These are phyloP conservation scores for Fabrea salina DNA, from an alignment of 169 alveolate species.

Conservation along the genomic window DNA sequence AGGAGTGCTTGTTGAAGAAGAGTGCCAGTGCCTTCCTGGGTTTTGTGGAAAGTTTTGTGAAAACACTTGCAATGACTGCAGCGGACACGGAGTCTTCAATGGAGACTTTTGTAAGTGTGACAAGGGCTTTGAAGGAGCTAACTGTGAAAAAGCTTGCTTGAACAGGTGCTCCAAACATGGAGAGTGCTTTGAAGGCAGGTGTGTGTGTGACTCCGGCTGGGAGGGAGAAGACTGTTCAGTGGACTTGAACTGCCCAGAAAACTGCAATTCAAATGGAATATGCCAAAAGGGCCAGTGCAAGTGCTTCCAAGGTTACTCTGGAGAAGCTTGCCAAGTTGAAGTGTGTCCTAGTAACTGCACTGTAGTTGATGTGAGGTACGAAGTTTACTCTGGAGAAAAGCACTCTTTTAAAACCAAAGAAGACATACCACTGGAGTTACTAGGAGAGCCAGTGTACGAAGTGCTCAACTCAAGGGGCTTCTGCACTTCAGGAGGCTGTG, in stretches of 20 bases:
- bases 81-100: conserved; percentile 6
- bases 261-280: background rate
- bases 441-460: background rate
- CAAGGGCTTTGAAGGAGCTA: background rate
- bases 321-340: background rate
- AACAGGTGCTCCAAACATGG: conserved; percentile 3
- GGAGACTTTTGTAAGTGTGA: conserved; percentile 10
- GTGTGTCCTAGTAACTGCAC: conserved; percentile 19
- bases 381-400: background rate
- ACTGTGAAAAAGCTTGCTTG: background rate
- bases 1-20: background rate
- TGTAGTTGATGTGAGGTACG: background rate
- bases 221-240: conserved; percentile 17
- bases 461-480: background rate
- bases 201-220: conserved; percentile 14
- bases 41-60: conserved; percentile 12
- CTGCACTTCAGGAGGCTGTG: background rate
- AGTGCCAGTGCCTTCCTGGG: conserved; percentile 20
- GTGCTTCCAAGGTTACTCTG: background rate
- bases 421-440: background rate
- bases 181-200: background rate
- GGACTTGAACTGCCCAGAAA: background rate
- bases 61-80: background rate
- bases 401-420: background rate
- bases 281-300: background rate